A percentile compares a stretch with the other conserved stretches of the same genome.
These are phyloP conservation scores for Cladosporium sp. DNA, from an alignment of 2,329 filamentous ascomycete genomes.

Conservation along the genomic window DNA sequence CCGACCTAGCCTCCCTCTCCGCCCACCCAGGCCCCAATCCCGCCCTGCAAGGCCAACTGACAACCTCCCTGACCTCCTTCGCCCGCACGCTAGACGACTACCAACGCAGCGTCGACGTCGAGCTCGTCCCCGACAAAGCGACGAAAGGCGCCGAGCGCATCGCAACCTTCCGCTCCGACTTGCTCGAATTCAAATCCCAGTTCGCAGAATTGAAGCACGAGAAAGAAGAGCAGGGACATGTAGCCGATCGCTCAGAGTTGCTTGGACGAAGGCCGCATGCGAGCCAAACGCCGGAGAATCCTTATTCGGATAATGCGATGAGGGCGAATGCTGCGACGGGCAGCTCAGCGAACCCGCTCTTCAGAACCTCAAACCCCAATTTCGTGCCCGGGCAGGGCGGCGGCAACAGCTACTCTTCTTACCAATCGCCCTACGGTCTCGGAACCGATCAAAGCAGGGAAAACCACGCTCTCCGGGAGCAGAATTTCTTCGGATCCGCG, in stretches of 20 bases:
- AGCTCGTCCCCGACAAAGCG: conserved; percentile 86
- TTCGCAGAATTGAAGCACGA: conserved; percentile 74
- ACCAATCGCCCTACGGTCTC: conserved; percentile 33
- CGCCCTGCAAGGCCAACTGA: conserved; percentile 60
- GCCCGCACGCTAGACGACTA: conserved; percentile 92
- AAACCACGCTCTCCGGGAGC: conserved; percentile 79
- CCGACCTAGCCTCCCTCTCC: conserved; percentile 63
- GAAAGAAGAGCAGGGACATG: conserved; percentile 58
- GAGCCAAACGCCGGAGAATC: conserved; percentile 78
- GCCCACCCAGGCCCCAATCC: conserved; percentile 44
- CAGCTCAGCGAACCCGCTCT: conserved; percentile 32
- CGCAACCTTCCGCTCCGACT: conserved; percentile 77
- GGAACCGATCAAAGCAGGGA: conserved; percentile 51
- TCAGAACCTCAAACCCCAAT: conserved; percentile 33
- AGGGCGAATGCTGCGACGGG: conserved; percentile 24
- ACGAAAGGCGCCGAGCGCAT: conserved; percentile 84
- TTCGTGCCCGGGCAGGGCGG: conserved; percentile 29
- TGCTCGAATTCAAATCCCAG: conserved; percentile 72
- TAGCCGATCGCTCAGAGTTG: conserved; percentile 65
- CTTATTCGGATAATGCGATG: conserved; percentile 64
- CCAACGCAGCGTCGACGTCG: conserved; percentile 75
- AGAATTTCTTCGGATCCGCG: conserved; percentile 78
- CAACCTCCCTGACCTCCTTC: conserved; percentile 76
- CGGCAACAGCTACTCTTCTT: conserved; percentile 38
- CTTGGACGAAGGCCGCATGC: conserved; percentile 78